Base-by-base conservation (phyloP, 306 rosid species). In the Chamaecrista fasciculata region DNA sequence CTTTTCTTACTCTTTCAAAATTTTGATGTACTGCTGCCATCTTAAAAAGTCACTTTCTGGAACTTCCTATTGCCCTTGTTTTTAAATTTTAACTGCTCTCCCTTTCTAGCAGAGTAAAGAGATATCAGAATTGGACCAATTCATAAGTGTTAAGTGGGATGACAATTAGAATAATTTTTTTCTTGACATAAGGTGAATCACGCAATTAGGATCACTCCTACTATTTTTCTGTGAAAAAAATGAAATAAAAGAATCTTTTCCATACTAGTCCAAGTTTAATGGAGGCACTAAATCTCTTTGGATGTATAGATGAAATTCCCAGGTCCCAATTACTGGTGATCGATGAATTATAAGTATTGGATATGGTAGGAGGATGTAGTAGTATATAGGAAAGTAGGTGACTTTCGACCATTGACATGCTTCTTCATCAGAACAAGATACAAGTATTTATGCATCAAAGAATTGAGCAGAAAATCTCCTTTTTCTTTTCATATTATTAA, bases 131-230 rank as follows among this genome's bases (percentile, higher is more conserved):
- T 58, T 25, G 56, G 39, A 55, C 56, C 43, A 15, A 15, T 64
- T 56, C 48, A 10, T 58, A 8, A 53, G 62, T 56, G 21, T 52
- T 58, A 8, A 53, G 62, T 56, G 21, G 44, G 47, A 42, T 15
- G 36, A 33, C 36, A 33, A 33, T 33, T 8, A 33, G 36, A 33
- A 33, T 33, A 33, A n/a, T n/a, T n/a, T n/a, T n/a, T n/a, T 42
- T 75, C 55, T 71, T 69, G 9, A 11, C 59, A 44, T 70, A 66
- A 58, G 62, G 29, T 64, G 40, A 47, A 24, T 15, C 56, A 37
- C 62, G 39, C 0, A 24, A 51, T 67, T 33, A 51, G 62, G 24
- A 42, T 20, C 52, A 14, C 28, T 47, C 60, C 49, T 15, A 0
- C 2, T 36, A 11, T 3, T 26, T 47, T 50, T 31, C 10, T 12